Base-by-base conservation (phyloP, 2,329 filamentous ascomycete genomes). In the Paracorniculantispora psalliotae region DNA sequence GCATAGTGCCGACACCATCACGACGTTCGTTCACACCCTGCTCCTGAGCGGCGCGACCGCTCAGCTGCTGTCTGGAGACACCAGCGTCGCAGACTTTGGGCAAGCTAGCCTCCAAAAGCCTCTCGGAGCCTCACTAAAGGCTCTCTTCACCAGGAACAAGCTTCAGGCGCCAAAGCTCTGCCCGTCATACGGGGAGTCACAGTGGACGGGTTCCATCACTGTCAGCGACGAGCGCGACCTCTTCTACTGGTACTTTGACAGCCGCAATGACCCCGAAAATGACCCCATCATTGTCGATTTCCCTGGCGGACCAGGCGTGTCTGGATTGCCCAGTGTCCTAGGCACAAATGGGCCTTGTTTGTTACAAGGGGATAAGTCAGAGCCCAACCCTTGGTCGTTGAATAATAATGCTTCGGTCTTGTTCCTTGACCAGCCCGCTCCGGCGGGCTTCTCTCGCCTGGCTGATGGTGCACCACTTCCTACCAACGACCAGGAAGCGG, bases 371-470 rank as follows among this genome's bases (percentile, higher is more conserved):
- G 39, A 57, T 37, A 28, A 21, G 33, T 54, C 60, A 5, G 28
- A 47, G 6, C 57, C 62, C 6, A 65, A 65, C 25, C 41, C 44
- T 15, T 63, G 54, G 51, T 52, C 62, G 2, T 65, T 61, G 62
- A 65, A 63, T 28, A 63, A 63, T 55, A 67, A 67, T 46, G 62
- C 64, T 1, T 65, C 64, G 10, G 69, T 84, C 61, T 63, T 78
- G 23, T 78, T 76, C 60, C 68, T 78, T 58, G 74, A 77, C 65
- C 73, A 76, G 67, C 82, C 82, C 21, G 81, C 83, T 53, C 83
- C 86, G 67, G 79, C 86, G 17, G 79, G 80, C 23, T 79, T 84
- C 61, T 85, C 81, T 2, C 80, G 78, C 63, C 48, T 61, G 4
- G 61, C 63, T 7, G 57, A 62, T 8, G 63, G 59, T 28, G 55